Base-by-base conservation (phyloP, 345 rosid genomes). In the Salix caprea region DNA sequence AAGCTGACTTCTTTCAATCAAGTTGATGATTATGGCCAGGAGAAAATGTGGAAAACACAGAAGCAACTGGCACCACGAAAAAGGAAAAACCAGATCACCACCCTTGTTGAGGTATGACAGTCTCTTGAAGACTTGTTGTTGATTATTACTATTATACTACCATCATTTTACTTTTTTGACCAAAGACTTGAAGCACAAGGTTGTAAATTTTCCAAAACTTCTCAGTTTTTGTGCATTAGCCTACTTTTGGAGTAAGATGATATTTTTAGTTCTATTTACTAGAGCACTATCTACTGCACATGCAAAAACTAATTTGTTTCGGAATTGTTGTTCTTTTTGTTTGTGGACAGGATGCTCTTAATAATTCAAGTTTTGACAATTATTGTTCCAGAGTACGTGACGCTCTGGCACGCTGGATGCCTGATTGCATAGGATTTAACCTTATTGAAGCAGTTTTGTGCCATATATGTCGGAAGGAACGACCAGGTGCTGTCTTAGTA, bases 1-100 rank as follows among this genome's bases (percentile, higher is more conserved):
- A 93, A 91, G 90, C 69, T 96, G 85, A 85, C 89, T 79, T 89
- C 98, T 78, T 92, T 83, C 81, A 96, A 94, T 84, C 99, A 96
- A 91, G 81, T 96, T 80, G 99, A 96, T 88, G 99, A 96, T 73
- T 96, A 93, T 86, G 99, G 99, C 71, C 98, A 96, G 89, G 99
- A 94, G 69, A 96, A 94, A 79, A 67, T 88, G 83, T 96, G 99
- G 99, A 96, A 96, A 83, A 96, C 91, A 18, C 97, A 96, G 79
- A 92, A 80, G 81, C 98, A 96, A 85, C 87, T 96, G 67, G 86
- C 87, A 64, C 94, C 97, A 15, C 88, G 97, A 75, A 96, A 92
- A 87, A 90, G 93, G 87, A 96, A 96, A 85, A 93, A 93, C 79
- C 94, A 92, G 86, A 91, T 93, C 75, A 88, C 98, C 74, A 62